Percentiles rank a stretch among this genome's conserved stretches.
These are phyloP conservation scores for Piper betle DNA, from an alignment of 164 flowering plant species.

Conservation along the genomic window DNA sequence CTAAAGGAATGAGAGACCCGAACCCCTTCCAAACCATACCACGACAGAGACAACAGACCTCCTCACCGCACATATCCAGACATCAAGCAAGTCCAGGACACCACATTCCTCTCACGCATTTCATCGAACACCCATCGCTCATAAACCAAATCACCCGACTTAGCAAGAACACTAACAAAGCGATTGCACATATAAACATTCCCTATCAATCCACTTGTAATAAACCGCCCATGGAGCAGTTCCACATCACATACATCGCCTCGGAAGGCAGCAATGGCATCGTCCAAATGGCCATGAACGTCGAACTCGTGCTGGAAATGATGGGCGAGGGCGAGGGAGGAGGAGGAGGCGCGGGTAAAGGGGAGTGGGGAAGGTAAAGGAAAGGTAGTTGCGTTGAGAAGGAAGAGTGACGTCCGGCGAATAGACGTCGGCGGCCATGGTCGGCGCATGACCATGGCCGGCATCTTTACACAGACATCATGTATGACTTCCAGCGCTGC, in stretches of 20 bases:
- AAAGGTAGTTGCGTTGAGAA: too few species aligned
- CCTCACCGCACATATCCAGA: slow-evolving; percentile 1
- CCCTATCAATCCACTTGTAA: slow-evolving; percentile 35
- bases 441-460: too few species aligned
- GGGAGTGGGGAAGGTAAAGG: too few species aligned
- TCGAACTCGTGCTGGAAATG: too few species aligned
- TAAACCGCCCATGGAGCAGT: slow-evolving; percentile 31
- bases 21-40: slow-evolving; percentile 41
- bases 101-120: slow-evolving; percentile 52
- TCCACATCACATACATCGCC: slow-evolving; percentile 23
- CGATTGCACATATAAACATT: slow-evolving; percentile 50
- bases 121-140: slow-evolving; percentile 55
- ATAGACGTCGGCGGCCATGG: too few species aligned
- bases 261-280: not conserved
- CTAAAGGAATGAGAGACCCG: slow-evolving; percentile 43
- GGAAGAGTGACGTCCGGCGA: too few species aligned
- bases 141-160: slow-evolving; percentile 32
- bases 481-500: slow-evolving; percentile 67
- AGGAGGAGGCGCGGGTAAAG: too few species aligned
- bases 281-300: too few species aligned
- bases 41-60: slow-evolving; percentile 35
- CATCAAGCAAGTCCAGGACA: slow-evolving; percentile 54
- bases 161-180: slow-evolving; percentile 41
- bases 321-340: too few species aligned
- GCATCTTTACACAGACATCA: slow-evolving; percentile 69